Percentiles rank a stretch among this genome's conserved stretches.
These are phyloP conservation scores for Apiospora arundinis DNA, from an alignment of 2,329 filamentous ascomycete genomes.

Conservation along the genomic window DNA sequence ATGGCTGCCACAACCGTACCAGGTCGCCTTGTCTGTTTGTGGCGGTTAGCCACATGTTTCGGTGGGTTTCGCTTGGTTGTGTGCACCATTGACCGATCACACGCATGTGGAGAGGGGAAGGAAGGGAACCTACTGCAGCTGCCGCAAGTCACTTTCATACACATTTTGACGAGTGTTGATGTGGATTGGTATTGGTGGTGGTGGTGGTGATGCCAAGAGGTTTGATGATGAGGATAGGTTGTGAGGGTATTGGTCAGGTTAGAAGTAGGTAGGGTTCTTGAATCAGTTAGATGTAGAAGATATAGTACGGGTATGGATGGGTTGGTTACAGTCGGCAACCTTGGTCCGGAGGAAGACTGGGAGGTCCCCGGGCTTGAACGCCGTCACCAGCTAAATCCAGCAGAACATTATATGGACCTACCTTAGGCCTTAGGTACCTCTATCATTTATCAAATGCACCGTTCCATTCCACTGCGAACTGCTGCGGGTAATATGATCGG, in stretches of 20 bases:
- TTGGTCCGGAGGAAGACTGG: background rate
- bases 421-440: too few relatives aligned
- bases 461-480: background rate
- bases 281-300: background rate
- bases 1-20: constrained; percentile 70
- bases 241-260: background rate
- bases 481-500: constrained; percentile 1
- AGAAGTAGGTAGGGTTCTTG: background rate
- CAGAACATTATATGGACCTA: too few relatives aligned
- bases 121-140: constrained; percentile 65
- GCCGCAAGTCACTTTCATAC: constrained; percentile 66
- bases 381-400: background rate
- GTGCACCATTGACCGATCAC: background rate
- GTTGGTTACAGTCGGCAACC: too few relatives aligned
- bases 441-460: background rate
- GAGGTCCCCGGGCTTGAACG: background rate
- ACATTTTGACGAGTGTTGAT: constrained; percentile 55
- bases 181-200: background rate
- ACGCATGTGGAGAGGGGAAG: background rate
- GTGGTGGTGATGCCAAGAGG: background rate
- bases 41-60: background rate
- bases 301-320: background rate
- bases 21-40: constrained; percentile 61
- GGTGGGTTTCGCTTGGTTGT: background rate
- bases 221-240: background rate